Conservation (phyloP, 208 protist species). For the Lotmaria passim region DNA sequence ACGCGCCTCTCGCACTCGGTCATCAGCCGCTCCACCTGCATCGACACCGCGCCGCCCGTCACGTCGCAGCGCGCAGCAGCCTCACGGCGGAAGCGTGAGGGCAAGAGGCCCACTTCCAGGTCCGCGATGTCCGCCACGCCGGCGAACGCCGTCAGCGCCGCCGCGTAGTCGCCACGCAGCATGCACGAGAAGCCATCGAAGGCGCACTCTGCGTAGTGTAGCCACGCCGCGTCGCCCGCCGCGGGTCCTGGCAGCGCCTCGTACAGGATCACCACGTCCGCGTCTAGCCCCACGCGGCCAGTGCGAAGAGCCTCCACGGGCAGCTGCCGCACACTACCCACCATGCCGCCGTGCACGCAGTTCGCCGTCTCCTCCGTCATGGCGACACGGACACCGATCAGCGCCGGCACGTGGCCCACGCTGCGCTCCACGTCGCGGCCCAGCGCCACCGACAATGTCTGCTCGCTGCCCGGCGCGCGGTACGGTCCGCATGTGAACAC, state of each 20-base stretch:
- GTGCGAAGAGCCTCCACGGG: neutral
- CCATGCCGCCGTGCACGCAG: neutral
- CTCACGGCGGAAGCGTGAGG: no score
- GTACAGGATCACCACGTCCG: constrained; percentile 26
- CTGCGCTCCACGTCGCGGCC: no score
- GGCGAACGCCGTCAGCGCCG: constrained; percentile 36
- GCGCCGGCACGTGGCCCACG: no score
- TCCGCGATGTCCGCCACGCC: constrained; percentile 22
- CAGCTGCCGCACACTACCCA: neutral
- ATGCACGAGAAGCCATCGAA: constrained; percentile 47
- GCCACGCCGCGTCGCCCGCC: constrained; percentile 29
- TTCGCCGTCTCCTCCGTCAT: constrained; percentile 46
- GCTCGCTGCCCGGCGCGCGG: constrained; percentile 12
- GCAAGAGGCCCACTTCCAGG: constrained; percentile 21
- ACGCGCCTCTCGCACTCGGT: no score
- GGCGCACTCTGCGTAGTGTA: constrained; percentile 26
- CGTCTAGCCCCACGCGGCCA: neutral
- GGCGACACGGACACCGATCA: constrained; percentile 27
- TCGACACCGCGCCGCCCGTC: no score
- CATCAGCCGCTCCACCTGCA: no score
- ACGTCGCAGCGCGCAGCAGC: no score
- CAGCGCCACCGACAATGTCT: constrained; percentile 22
- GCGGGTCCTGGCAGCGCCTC: constrained; percentile 22
- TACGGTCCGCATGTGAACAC: constrained; percentile 22
- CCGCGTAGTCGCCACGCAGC: constrained; percentile 44